Base-by-base conservation (phyloP, 192 early-diverging fungal genomes). In the Entomortierella chlamydospora region DNA sequence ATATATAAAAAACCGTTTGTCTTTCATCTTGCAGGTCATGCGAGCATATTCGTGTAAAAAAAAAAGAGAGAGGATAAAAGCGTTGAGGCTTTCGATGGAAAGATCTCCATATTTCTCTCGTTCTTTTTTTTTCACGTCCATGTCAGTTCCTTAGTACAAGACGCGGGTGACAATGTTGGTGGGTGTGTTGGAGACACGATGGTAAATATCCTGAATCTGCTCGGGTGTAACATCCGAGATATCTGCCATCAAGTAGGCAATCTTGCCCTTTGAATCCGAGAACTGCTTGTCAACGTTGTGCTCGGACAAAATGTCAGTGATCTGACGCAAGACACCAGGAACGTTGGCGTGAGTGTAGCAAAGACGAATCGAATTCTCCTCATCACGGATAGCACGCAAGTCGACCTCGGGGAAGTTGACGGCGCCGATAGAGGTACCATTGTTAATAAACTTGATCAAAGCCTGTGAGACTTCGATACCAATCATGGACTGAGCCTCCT, bases 221-320 rank as follows among this genome's bases (percentile, higher is more conserved):
- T 88, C 86, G 0, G 85, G 83, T 20, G 89, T 81, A 15, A 95
- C 92, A 49, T 97, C 88, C n/a, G 87, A 90, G 51, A 99, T 88
- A 84, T 99, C 97, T 45, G 96, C 98, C 92, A 98, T 94, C 59
- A 99, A 83, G 81, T 99, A 99, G 9, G 94, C 95, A 71, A 99
- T 90, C 37, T 91, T 87, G 53, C 94, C 97, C 83, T 94, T 93
- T 9, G 95, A 96, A 83, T 99, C 97, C 60, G 94, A 96, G 73
- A 93, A 95, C 85, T 99, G 98, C 88, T 99, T 99, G 77, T 98
- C 97, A 57, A 99, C 97, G 72, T 99, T 98, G 74, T 93, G 97
- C 57, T 96, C 91, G 29, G 93, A 90, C 68, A 99, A 87, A 58
- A 98, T 93, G 73, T 96, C 94, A 87, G 98, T 99, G 89, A 99